phyloP scores from a whole-genome alignment of 495 filamentous ascomycete genomes.

The Xylaria sp. region DNA sequence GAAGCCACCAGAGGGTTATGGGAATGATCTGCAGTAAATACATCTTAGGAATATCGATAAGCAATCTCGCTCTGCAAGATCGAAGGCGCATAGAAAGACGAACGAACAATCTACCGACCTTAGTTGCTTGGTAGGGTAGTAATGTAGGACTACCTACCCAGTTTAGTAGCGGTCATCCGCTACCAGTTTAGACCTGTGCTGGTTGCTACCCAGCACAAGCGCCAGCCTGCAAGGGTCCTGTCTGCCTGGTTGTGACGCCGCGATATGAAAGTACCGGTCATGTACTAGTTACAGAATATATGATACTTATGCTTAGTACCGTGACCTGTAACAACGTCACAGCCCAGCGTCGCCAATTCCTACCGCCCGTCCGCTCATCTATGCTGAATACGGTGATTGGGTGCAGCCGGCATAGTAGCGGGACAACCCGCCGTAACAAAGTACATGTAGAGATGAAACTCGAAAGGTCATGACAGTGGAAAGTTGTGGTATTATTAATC shows the following conservation, averaged over 20 bases:
- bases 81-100: slow-evolving; percentile 7
- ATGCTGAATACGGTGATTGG: slow-evolving; percentile 10
- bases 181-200: not conserved
- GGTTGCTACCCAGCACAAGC: not conserved
- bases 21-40: not conserved
- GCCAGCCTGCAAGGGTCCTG: slow-evolving; percentile 6
- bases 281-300: not conserved
- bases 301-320: slow-evolving; percentile 5
- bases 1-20: not conserved
- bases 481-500: not conserved
- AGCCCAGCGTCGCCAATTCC: not conserved
- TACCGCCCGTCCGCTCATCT: not conserved
- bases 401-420: slow-evolving; percentile 5
- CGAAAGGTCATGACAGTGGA: not conserved
- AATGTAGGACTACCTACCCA: slow-evolving; percentile 8
- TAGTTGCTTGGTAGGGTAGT: slow-evolving; percentile 17
- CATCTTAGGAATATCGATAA: not conserved
- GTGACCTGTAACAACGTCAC: not conserved
- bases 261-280: slow-evolving; percentile 7
- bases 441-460: not conserved
- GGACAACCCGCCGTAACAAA: slow-evolving; percentile 14
- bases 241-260: slow-evolving; percentile 14
- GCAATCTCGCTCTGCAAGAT: slow-evolving; percentile 16
- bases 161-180: slow-evolving; percentile 15
- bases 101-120: slow-evolving; percentile 18